These are phyloP conservation scores for Stagonosporopsis cucurbitacearum DNA, from an alignment of 2,329 filamentous ascomycete species.

Conservation along the genomic window DNA sequence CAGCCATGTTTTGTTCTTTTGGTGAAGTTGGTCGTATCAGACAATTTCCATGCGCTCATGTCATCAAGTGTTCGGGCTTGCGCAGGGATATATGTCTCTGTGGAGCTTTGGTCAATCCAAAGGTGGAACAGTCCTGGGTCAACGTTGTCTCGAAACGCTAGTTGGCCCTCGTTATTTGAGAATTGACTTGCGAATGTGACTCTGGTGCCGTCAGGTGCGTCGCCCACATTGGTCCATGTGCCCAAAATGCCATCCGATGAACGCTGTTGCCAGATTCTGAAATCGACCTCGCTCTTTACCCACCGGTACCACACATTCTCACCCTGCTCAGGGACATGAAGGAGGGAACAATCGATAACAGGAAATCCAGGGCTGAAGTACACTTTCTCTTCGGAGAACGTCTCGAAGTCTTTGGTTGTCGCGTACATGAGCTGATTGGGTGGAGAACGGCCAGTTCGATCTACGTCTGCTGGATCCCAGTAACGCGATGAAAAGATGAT, in stretches of 20 bases:
- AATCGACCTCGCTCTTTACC: constrained; percentile 17
- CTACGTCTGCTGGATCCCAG: constrained; percentile 9
- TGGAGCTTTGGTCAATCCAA: constrained; percentile 16
- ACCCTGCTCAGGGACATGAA: constrained; percentile 13
- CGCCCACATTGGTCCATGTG: constrained; percentile 9
- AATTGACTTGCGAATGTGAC: constrained; percentile 10
- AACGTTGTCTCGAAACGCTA: constrained; percentile 7
- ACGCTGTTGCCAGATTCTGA: constrained; percentile 14
- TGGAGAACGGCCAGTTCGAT: constrained; percentile 7
- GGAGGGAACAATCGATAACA: constrained; percentile 13
- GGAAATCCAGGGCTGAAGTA: constrained; percentile 15
- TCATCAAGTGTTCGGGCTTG: constrained; percentile 15
- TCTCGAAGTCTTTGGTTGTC: constrained; percentile 11
- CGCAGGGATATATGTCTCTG: constrained; percentile 15
- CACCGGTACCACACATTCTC: constrained; percentile 15
- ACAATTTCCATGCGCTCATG: constrained; percentile 10
- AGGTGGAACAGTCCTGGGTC: constrained; percentile 8
- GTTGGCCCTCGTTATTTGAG: constrained; percentile 16
- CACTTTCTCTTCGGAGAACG: constrained; percentile 11
- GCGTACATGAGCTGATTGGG: constrained; percentile 16
- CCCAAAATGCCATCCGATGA: constrained; percentile 7
- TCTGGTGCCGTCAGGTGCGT: constrained; percentile 10
- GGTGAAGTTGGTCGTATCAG: constrained; percentile 8
- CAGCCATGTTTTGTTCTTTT: constrained; percentile 13
- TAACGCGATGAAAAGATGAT: constrained; percentile 15